A percentile compares a stretch with the other conserved stretches of the same genome.
These are phyloP conservation scores for Trichoderma koningiopsis DNA, from an alignment of 2,329 filamentous ascomycete genomes.

Conservation along the genomic window DNA sequence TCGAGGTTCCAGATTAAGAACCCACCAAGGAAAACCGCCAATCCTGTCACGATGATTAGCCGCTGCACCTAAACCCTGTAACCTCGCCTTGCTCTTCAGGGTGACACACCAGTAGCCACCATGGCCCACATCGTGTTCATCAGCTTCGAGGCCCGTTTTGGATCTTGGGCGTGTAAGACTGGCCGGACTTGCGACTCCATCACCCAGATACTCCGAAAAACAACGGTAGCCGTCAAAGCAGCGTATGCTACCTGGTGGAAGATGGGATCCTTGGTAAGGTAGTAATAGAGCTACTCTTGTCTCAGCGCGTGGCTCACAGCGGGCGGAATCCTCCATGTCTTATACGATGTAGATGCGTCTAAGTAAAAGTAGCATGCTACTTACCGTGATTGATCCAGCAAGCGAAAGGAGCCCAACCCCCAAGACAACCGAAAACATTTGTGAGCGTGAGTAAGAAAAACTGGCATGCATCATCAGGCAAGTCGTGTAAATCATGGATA, in stretches of 20 bases:
- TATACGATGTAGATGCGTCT: neutral
- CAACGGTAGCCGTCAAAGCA: conserved; percentile 67
- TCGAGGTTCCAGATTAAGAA: conserved; percentile 80
- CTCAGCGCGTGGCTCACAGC: neutral
- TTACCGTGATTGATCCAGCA: conserved; percentile 71
- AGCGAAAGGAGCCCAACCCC: conserved; percentile 58
- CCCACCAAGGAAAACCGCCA: conserved; percentile 71
- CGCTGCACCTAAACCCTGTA: neutral
- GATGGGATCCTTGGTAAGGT: conserved; percentile 76
- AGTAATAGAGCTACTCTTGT: conserved; percentile 57
- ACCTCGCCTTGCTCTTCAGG: neutral
- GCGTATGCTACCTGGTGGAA: conserved; percentile 85
- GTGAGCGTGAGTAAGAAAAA: conserved; percentile 68
- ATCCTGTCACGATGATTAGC: conserved; percentile 27
- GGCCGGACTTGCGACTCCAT: conserved; percentile 61
- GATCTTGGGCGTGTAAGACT: conserved; percentile 48
- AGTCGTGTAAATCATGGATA: conserved; percentile 63
- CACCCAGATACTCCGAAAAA: conserved; percentile 73
- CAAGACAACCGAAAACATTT: conserved; percentile 53
- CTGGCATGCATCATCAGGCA: conserved; percentile 64
- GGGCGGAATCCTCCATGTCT: neutral
- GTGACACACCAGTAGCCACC: conserved; percentile 55
- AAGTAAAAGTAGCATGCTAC: conserved; percentile 36
- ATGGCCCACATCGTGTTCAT: conserved; percentile 74
- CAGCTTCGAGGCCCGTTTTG: conserved; percentile 49